Evolutionary conservation across 148 eudicot species (phyloP).

Genomic region (Spergularia bocconei): DNA sequence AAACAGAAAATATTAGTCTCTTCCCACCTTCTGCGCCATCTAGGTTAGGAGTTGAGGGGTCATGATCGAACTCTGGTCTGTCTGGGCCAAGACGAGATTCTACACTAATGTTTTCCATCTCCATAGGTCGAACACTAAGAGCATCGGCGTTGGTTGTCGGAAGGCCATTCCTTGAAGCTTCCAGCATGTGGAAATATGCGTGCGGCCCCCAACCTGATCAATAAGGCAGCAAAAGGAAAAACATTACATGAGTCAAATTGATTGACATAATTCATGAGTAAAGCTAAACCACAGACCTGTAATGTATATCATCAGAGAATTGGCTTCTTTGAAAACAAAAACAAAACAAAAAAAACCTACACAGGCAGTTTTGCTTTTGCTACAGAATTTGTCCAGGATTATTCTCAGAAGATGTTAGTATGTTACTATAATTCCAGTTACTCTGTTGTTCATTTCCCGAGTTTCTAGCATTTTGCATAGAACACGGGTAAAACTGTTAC

Average conservation of each 20-base stretch:
- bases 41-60: slow-evolving; percentile 35
- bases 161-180: slow-evolving; percentile 42
- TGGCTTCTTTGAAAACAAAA: not conserved
- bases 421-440: not conserved
- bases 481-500: not conserved
- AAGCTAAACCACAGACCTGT: no score
- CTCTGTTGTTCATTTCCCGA: not conserved
- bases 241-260: not conserved
- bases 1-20: slow-evolving; percentile 23
- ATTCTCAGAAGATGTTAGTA: not conserved
- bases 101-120: slow-evolving; percentile 35
- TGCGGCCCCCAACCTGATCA: slow-evolving; percentile 87
- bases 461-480: not conserved
- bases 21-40: slow-evolving; percentile 44
- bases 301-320: not conserved
- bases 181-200: slow-evolving; percentile 68
- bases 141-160: slow-evolving; percentile 21
- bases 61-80: slow-evolving; percentile 25
- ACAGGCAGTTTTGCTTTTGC: not conserved
- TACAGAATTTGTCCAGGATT: not conserved
- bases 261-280: not conserved
- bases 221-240: slow-evolving; percentile 5
- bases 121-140: slow-evolving; percentile 37
- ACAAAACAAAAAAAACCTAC: not conserved
- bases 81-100: slow-evolving; percentile 26